Evolutionary conservation across 371 early-diverging fungal species (phyloP).

Genomic region (Conidiobolus incongruus): DNA sequence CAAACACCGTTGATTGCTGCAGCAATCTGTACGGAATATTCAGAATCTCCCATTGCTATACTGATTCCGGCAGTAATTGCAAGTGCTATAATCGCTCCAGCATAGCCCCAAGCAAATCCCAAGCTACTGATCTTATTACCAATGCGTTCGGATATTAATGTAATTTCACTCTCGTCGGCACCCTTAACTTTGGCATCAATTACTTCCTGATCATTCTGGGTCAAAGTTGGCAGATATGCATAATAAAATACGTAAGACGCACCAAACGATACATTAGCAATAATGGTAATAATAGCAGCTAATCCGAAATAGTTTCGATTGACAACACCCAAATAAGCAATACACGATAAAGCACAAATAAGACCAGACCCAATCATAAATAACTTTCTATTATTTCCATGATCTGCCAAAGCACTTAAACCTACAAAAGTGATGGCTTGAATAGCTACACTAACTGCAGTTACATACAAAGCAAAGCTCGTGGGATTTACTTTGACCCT

Average conservation of each 20-base stretch:
- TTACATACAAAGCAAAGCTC: constrained; percentile 23
- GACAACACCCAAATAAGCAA: constrained; percentile 10
- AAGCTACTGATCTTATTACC: constrained; percentile 18
- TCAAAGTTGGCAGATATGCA: constrained; percentile 26
- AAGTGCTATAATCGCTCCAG: constrained; percentile 15
- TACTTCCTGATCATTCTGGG: constrained; percentile 18
- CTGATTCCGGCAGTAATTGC: constrained; percentile 18
- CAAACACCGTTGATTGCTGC: constrained; percentile 22
- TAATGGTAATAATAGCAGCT: constrained; percentile 16
- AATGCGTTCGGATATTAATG: constrained; percentile 11
- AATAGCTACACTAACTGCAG: constrained; percentile 22
- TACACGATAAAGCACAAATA: constrained; percentile 13
- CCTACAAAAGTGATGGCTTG: constrained; percentile 31
- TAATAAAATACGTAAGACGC: constrained; percentile 25
- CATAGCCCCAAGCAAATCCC: constrained; percentile 20
- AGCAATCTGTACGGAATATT: constrained; percentile 13
- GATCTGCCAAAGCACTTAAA: constrained; percentile 32
- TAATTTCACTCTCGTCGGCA: constrained; percentile 2
- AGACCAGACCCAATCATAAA: constrained; percentile 20
- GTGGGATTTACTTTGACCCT: constrained; percentile 15
- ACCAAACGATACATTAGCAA: constrained; percentile 21
- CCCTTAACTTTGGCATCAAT: constrained; percentile 3
- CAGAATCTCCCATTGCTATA: constrained; percentile 7
- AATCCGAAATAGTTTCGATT: constrained; percentile 12
- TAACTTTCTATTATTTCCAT: constrained; percentile 22